Evolutionary conservation across 345 rosid genomes (phyloP).

Genomic region (Acer campestre): DNA sequence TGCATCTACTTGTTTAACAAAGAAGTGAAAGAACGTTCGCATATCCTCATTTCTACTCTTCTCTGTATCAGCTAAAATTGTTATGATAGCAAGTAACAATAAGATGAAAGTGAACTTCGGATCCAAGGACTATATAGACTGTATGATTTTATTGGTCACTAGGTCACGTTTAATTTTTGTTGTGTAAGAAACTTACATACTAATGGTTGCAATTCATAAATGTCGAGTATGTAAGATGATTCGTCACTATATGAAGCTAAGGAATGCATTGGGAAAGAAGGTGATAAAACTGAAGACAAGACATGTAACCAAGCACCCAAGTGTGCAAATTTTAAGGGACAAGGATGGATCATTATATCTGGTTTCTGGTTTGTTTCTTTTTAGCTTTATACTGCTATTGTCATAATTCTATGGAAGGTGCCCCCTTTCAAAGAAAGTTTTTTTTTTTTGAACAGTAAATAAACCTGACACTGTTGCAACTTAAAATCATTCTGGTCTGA

Average conservation of each 20-base stretch:
- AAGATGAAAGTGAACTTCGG: background rate
- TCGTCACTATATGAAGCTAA: slow-evolving; percentile 26
- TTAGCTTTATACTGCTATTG: background rate
- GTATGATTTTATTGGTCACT: background rate
- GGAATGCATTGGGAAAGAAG: slow-evolving; percentile 80
- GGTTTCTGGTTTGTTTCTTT: background rate
- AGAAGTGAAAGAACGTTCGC: background rate
- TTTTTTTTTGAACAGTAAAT: too few relatives aligned
- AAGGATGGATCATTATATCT: background rate
- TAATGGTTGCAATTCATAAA: background rate
- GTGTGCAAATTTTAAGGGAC: slow-evolving; percentile 68
- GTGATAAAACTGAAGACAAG: slow-evolving; percentile 77
- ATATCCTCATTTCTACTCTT: background rate
- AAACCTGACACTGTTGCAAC: too few relatives aligned
- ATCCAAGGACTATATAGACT: background rate
- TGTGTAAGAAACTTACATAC: background rate
- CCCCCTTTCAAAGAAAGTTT: background rate
- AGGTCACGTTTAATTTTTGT: background rate
- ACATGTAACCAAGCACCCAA: slow-evolving; percentile 74
- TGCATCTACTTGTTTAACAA: background rate
- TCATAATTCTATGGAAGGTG: background rate
- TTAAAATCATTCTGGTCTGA: too few relatives aligned
- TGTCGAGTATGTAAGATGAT: background rate
- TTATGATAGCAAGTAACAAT: too few relatives aligned
- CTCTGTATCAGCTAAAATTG: background rate